phyloP scores from a whole-genome alignment of 2,329 filamentous ascomycete genomes.

The Xylariales sp. region DNA sequence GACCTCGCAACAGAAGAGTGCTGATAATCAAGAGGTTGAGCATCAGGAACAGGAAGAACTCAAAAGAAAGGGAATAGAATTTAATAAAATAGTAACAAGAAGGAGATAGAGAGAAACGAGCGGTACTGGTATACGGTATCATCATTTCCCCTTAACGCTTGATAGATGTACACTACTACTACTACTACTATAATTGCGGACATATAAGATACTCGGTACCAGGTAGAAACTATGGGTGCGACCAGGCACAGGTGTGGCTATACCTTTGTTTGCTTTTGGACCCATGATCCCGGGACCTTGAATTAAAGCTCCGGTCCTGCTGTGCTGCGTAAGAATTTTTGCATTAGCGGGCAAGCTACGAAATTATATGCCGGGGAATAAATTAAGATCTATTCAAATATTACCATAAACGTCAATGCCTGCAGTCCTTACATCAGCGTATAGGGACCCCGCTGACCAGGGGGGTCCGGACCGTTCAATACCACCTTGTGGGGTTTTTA shows the following conservation, averaged over 20 bases:
- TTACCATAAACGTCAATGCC: too few species aligned
- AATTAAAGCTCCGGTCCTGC: too few species aligned
- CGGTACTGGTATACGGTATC: neutral
- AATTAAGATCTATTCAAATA: too few species aligned
- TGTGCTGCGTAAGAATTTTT: too few species aligned
- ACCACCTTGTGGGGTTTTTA: slow-evolving; percentile 5
- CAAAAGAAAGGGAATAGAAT: neutral
- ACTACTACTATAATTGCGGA: neutral
- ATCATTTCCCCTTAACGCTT: slow-evolving; percentile 1
- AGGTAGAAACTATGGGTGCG: too few species aligned
- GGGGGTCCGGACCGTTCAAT: neutral
- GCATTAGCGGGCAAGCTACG: too few species aligned
- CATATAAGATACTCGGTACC: neutral
- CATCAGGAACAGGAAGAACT: neutral
- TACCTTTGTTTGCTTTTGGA: too few species aligned
- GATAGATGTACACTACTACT: neutral
- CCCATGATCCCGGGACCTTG: too few species aligned
- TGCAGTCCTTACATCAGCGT: slow-evolving; percentile 1
- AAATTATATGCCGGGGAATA: too few species aligned
- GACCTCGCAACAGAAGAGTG: slow-evolving; percentile 1
- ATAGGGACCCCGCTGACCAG: neutral
- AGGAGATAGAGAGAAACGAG: slow-evolving; percentile 1
- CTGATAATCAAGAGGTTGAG: neutral
- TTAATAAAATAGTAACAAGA: slow-evolving; percentile 3
- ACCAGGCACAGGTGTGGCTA: too few species aligned